Evolutionary conservation across 163 green algal species (phyloP).

Genomic region (Coccomyxa subellipsoidea): DNA sequence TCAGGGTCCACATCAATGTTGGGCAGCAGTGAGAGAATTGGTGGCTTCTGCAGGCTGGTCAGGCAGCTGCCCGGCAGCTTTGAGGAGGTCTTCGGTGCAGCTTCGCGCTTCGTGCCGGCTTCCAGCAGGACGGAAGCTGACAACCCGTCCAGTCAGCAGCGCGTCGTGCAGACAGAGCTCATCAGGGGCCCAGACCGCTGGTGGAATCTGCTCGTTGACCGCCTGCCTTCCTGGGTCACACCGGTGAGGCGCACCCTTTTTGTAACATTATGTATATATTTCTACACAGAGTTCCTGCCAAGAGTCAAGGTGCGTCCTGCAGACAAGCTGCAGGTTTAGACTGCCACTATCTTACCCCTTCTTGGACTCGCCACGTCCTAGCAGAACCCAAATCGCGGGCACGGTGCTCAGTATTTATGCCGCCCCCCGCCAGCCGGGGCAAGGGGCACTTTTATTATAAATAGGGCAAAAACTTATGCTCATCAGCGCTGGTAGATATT

Average conservation of each 20-base stretch:
- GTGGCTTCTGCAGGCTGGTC: neutral
- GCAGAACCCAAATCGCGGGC: too few species aligned
- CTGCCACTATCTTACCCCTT: too few species aligned
- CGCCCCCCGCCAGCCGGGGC: too few species aligned
- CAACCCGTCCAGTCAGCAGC: neutral
- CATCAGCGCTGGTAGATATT: too few species aligned
- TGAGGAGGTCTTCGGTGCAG: neutral
- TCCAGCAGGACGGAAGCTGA: neutral
- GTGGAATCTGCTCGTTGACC: neutral
- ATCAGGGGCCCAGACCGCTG: neutral
- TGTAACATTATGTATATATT: too few species aligned
- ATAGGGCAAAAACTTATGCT: too few species aligned
- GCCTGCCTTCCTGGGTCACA: neutral
- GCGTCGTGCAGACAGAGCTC: neutral
- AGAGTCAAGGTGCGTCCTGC: too few species aligned
- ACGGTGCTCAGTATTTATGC: too few species aligned
- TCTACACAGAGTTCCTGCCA: too few species aligned
- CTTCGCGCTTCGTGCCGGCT: neutral
- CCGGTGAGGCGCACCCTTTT: neutral
- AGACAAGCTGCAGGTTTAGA: too few species aligned
- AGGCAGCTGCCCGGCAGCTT: neutral
- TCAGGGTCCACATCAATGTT: neutral
- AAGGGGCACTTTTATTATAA: too few species aligned
- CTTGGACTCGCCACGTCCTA: too few species aligned
- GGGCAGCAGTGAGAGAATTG: neutral